Percentiles rank a stretch among this genome's conserved stretches.
These are phyloP conservation scores for Geranomyces michiganensis DNA, from an alignment of 192 early-diverging fungal species.

Conservation along the genomic window DNA sequence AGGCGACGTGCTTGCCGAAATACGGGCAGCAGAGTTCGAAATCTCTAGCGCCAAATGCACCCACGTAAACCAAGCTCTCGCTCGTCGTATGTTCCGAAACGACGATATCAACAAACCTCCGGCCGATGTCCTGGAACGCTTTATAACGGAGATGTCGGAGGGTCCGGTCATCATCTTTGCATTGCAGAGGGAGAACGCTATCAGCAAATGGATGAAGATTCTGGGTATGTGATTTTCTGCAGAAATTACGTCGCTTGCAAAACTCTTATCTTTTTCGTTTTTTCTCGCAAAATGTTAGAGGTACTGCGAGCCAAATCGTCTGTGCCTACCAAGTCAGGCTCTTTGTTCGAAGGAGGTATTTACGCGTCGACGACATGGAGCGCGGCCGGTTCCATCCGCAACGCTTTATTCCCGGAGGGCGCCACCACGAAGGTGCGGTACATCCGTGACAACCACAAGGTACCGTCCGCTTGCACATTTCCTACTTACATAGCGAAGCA, in stretches of 20 bases:
- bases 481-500: background rate
- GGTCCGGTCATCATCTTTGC: slow-evolving; percentile 17
- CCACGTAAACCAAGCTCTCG: background rate
- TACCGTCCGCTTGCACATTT: background rate
- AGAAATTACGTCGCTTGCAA: too few relatives aligned
- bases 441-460: slow-evolving; percentile 12
- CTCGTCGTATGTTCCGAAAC: slow-evolving; percentile 9
- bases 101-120: background rate
- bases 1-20: slow-evolving; percentile 10
- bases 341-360: slow-evolving; percentile 14
- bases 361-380: background rate
- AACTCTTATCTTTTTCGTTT: background rate
- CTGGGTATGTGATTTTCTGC: slow-evolving; percentile 9
- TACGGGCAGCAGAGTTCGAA: slow-evolving; percentile 7
- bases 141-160: slow-evolving; percentile 9
- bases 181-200: slow-evolving; percentile 18
- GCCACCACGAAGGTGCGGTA: slow-evolving; percentile 12
- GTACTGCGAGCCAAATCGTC: background rate
- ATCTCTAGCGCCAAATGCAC: slow-evolving; percentile 9
- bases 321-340: background rate
- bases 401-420: slow-evolving; percentile 22
- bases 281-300: background rate
- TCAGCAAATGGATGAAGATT: slow-evolving; percentile 9
- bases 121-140: background rate
- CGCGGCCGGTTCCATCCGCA: background rate